Conservation (phyloP, 176 grass and related monocot genomes). For the Oryza glaberrima region DNA sequence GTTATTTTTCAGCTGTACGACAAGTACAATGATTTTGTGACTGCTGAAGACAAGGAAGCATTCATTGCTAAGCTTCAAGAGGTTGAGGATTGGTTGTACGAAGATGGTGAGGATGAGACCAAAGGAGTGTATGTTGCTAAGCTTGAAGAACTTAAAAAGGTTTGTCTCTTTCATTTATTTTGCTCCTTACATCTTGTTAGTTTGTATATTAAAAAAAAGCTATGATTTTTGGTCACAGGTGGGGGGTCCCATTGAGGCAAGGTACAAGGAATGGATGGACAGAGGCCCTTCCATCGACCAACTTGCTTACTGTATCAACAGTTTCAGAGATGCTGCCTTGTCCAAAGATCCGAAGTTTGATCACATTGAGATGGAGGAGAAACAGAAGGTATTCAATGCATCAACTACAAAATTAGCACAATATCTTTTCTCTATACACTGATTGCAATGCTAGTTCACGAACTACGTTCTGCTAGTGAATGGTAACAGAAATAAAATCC, state of each 20-base stretch:
- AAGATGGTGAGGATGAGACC: slow-evolving; percentile 97
- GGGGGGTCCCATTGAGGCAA: slow-evolving; percentile 69
- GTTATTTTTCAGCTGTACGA: slow-evolving; percentile 71
- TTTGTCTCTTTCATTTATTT: neutral
- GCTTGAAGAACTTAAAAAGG: slow-evolving; percentile 86
- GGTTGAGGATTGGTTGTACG: slow-evolving; percentile 97
- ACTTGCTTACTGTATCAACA: slow-evolving; percentile 78
- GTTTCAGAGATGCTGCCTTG: slow-evolving; percentile 81
- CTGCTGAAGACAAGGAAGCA: slow-evolving; percentile 64
- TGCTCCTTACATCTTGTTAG: neutral
- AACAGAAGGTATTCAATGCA: slow-evolving; percentile 71
- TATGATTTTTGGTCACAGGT: slow-evolving; percentile 34
- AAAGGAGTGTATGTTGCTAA: slow-evolving; percentile 97
- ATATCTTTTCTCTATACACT: neutral
- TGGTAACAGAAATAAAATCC: neutral
- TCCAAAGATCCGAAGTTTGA: slow-evolving; percentile 86
- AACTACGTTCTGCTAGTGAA: neutral
- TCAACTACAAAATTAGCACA: neutral
- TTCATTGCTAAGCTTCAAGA: slow-evolving; percentile 79
- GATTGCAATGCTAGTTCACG: neutral
- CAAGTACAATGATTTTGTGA: slow-evolving; percentile 77
- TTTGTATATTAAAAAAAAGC: neutral
- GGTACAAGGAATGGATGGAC: slow-evolving; percentile 78
- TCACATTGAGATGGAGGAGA: slow-evolving; percentile 82
- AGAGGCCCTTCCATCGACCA: slow-evolving; percentile 67